Evolutionary conservation across 257 asterid genomes (phyloP).

Genomic region (Salvia miltiorrhiza): DNA sequence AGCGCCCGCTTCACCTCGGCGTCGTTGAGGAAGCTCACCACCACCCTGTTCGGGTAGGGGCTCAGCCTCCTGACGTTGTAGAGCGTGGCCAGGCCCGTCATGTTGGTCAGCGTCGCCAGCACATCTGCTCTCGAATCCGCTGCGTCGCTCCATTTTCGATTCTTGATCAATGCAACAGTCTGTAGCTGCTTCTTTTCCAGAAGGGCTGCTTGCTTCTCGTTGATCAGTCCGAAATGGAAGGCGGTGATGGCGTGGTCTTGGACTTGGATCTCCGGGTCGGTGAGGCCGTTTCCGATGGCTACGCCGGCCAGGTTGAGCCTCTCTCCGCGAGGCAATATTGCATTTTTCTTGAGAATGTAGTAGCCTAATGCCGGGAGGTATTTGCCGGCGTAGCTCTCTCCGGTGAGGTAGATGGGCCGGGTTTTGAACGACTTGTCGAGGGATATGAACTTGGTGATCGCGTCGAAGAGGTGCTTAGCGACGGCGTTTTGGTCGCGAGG

Average conservation of each 20-base stretch:
- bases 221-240: constrained; percentile 56
- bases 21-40: constrained; percentile 44
- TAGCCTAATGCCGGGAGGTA: constrained; percentile 73
- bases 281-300: constrained; percentile 81
- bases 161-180: constrained; percentile 26
- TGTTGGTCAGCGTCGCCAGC: constrained; percentile 34
- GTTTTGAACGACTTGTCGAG: constrained; percentile 43
- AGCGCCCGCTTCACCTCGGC: constrained; percentile 47
- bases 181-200: constrained; percentile 53
- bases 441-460: constrained; percentile 48
- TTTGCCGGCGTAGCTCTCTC: constrained; percentile 89
- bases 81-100: constrained; percentile 77
- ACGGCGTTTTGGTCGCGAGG: constrained; percentile 72
- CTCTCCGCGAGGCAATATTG: constrained; percentile 22
- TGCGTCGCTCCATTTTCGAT: constrained; percentile 62
- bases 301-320: constrained; percentile 61
- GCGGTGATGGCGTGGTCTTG: constrained; percentile 49
- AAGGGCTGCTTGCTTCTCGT: constrained; percentile 42
- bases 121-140: constrained; percentile 36
- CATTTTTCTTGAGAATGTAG: constrained; percentile 46
- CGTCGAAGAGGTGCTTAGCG: constrained; percentile 55
- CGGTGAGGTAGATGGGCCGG: constrained; percentile 65
- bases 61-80: constrained; percentile 55
- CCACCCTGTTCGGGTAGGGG: constrained; percentile 55
- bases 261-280: constrained; percentile 81